Conservation (phyloP, 352 stramenopile species). For the Aphanomyces invadans region DNA sequence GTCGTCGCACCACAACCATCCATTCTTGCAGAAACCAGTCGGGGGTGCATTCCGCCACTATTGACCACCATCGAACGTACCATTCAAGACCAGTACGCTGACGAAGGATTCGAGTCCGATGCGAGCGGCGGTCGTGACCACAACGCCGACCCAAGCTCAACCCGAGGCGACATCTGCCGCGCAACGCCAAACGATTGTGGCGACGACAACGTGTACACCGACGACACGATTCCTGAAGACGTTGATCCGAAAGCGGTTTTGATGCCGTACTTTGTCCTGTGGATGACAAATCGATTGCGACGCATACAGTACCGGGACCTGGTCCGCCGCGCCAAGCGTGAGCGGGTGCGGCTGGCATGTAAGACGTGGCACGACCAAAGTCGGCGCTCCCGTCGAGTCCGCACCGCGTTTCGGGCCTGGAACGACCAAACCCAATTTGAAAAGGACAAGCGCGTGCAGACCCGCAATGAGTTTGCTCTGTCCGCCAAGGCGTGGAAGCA, state of each 20-base stretch:
- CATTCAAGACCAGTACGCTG: not conserved
- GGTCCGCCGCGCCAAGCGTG: not conserved
- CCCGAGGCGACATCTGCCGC: not conserved
- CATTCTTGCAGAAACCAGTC: not conserved
- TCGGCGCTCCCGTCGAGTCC: not conserved
- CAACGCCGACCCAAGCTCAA: too few relatives aligned
- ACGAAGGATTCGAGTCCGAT: not conserved
- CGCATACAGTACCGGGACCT: conserved; percentile 10
- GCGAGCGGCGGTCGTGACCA: not conserved
- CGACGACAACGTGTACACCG: too few relatives aligned
- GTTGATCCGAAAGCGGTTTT: not conserved
- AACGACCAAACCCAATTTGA: not conserved
- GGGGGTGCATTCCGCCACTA: not conserved
- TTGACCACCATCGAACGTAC: not conserved
- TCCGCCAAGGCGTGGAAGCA: conserved; percentile 22
- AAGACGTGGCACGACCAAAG: not conserved
- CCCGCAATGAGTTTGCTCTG: conserved; percentile 13
- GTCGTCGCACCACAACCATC: not conserved
- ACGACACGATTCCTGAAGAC: not conserved
- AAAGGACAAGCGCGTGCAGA: not conserved
- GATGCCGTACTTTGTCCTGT: conserved; percentile 20
- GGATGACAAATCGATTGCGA: conserved; percentile 21
- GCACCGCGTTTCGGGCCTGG: conserved; percentile 6
- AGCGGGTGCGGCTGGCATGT: not conserved
- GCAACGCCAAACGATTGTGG: not conserved